phyloP scores from a whole-genome alignment of 345 rosid genomes.

The Adansonia digitata region DNA sequence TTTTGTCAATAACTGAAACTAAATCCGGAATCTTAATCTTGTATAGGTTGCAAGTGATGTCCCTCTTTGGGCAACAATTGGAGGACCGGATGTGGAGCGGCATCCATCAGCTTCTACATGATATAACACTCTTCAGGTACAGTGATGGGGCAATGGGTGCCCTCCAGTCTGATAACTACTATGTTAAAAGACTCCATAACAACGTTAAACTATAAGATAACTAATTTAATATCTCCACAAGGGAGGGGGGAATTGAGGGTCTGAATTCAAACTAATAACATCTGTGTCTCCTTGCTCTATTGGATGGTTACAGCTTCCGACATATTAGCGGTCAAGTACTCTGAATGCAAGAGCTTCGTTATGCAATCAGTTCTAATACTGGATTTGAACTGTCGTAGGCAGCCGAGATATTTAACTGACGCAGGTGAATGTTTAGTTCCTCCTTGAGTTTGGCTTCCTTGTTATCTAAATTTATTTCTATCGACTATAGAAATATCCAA shows the following conservation, averaged over 20 bases:
- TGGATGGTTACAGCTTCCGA: constrained; percentile 76
- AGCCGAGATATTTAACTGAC: constrained; percentile 19
- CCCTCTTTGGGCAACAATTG: constrained; percentile 84
- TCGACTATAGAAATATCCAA: background rate
- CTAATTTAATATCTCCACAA: background rate
- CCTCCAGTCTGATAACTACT: background rate
- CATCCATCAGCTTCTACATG: constrained; percentile 99
- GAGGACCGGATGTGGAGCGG: constrained; percentile 95
- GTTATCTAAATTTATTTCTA: background rate
- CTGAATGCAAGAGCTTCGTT: constrained; percentile 85
- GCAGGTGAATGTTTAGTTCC: constrained; percentile 23
- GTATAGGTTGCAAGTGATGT: constrained; percentile 79
- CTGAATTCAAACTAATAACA: background rate
- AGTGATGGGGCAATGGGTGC: background rate
- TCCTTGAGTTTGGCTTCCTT: background rate
- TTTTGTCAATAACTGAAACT: background rate
- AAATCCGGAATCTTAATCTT: constrained; percentile 17
- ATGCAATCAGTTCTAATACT: constrained; percentile 89
- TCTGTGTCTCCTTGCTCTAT: constrained; percentile 12
- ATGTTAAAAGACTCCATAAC: background rate
- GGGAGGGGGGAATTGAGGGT: background rate
- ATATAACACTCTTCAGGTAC: constrained; percentile 96
- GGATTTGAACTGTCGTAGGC: constrained; percentile 94
- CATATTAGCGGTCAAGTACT: constrained; percentile 83
- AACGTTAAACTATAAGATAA: background rate